Conservation (phyloP, 192 early-diverging fungal genomes). For the Entomortierella lignicola region DNA sequence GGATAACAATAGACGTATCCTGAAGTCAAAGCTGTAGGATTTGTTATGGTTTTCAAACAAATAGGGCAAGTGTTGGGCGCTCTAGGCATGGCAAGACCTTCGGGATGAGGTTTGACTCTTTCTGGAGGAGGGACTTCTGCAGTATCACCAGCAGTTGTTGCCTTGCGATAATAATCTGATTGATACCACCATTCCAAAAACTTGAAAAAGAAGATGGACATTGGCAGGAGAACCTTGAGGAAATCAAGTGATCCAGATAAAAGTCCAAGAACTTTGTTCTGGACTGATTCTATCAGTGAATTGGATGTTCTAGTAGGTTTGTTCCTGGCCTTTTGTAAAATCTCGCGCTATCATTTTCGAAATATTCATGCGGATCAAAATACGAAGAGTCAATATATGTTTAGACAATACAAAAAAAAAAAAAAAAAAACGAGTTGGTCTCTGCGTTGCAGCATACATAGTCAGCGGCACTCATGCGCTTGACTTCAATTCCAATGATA, state of each 20-base stretch:
- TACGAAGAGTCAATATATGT: neutral
- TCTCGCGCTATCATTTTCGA: slow-evolving; percentile 50
- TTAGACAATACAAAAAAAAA: neutral
- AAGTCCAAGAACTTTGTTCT: slow-evolving; percentile 43
- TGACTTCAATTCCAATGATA: slow-evolving; percentile 79
- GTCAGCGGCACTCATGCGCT: slow-evolving; percentile 84
- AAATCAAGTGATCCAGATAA: slow-evolving; percentile 73
- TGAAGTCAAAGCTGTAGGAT: slow-evolving; percentile 86
- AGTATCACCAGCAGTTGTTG: slow-evolving; percentile 50
- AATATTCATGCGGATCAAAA: slow-evolving; percentile 5
- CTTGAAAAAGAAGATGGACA: slow-evolving; percentile 93
- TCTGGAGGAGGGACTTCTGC: slow-evolving; percentile 80
- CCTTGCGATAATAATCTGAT: slow-evolving; percentile 79
- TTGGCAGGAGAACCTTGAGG: slow-evolving; percentile 82
- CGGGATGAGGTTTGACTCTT: slow-evolving; percentile 76
- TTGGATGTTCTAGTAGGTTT: slow-evolving; percentile 20
- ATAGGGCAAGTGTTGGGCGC: slow-evolving; percentile 84
- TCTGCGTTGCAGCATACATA: slow-evolving; percentile 70
- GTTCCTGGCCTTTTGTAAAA: slow-evolving; percentile 52
- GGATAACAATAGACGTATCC: slow-evolving; percentile 97
- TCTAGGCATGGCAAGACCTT: slow-evolving; percentile 79
- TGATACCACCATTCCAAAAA: slow-evolving; percentile 98
- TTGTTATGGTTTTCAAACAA: slow-evolving; percentile 77
- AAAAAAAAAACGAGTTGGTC: neutral
- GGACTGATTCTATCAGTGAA: slow-evolving; percentile 27